A percentile compares a stretch with the other conserved stretches of the same genome.
Evolutionary conservation across 129 eudicot species (phyloP).

Genomic region (Helianthus annuus): HanXRQr2.0-SUNRISE NC_035449.2:47701321-47701820

Average conservation of each 20-base stretch:
- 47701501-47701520: slow-evolving; percentile 43
- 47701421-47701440: slow-evolving; percentile 18
- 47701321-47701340: slow-evolving; percentile 48
- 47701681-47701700: not conserved
- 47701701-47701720: not conserved
- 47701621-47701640: not conserved
- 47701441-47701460: slow-evolving; percentile 36
- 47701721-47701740: slow-evolving; percentile 1
- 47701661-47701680: slow-evolving; percentile 13
- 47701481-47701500: slow-evolving; percentile 55
- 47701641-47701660: not conserved
- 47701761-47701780: not conserved
- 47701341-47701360: slow-evolving; percentile 46
- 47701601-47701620: slow-evolving; percentile 54
- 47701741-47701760: not conserved
- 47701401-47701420: slow-evolving; percentile 58
- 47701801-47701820: no score
- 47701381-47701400: slow-evolving; percentile 92
- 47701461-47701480: slow-evolving; percentile 54
- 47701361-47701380: slow-evolving; percentile 97
- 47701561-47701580: slow-evolving; percentile 59
- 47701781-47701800: no score
- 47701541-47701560: slow-evolving; percentile 54
- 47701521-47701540: slow-evolving; percentile 42
- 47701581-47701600: slow-evolving; percentile 48